Conservation (phyloP, 345 rosid genomes). For the Angophora floribunda region DNA sequence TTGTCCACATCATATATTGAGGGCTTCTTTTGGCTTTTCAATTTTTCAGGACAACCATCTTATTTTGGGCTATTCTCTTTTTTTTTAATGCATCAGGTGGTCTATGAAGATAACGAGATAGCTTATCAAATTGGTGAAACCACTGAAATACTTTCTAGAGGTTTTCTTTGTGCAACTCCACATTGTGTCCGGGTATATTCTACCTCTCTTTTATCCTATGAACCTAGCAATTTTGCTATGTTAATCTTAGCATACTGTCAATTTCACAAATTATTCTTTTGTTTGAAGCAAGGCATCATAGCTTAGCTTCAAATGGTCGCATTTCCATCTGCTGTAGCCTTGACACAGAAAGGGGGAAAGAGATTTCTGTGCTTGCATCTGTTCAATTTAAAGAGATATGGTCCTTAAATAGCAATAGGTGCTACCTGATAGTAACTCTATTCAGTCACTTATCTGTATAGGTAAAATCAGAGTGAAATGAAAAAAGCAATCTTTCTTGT, state of each 20-base stretch:
- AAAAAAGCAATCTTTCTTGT: background rate
- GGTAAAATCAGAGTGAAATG: background rate
- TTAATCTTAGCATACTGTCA: background rate
- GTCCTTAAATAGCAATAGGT: background rate
- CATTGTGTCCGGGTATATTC: conserved; percentile 76
- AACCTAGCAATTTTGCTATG: background rate
- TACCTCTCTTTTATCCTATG: background rate
- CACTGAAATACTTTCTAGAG: conserved; percentile 59
- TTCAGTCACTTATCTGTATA: background rate
- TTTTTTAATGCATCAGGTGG: conserved; percentile 33
- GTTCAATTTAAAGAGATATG: background rate
- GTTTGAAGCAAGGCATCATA: background rate
- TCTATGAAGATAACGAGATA: conserved; percentile 74
- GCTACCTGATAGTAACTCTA: background rate
- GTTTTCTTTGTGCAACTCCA: conserved; percentile 95
- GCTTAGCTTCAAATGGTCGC: background rate
- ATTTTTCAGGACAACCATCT: background rate
- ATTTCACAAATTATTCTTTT: background rate
- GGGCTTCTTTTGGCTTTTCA: background rate
- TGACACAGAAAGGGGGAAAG: background rate
- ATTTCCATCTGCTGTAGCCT: background rate
- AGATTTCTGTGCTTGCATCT: background rate
- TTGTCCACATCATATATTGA: background rate
- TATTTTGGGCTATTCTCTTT: background rate
- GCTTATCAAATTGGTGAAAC: conserved; percentile 98